A percentile compares a stretch with the other conserved stretches of the same genome.
Conservation (phyloP, 164 flowering plant genomes). For the Buxus sempervirens region DNA sequence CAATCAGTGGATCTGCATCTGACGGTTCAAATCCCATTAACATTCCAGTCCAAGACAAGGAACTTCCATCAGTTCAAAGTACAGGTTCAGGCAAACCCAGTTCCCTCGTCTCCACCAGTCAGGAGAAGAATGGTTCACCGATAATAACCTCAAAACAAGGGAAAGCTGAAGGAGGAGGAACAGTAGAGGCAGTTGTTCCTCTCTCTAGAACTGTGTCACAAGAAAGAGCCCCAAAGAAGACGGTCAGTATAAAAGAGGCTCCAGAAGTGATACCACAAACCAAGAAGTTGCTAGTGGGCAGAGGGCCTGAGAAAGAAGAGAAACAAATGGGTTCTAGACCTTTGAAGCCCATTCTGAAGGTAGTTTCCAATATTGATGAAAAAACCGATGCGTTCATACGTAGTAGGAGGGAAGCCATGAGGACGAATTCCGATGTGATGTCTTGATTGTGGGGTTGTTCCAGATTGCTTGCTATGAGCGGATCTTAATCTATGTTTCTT, state of each 20-base stretch:
- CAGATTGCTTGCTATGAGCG: neutral
- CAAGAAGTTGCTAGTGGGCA: neutral
- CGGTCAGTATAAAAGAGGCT: neutral
- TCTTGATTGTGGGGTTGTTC: neutral
- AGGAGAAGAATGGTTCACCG: no score
- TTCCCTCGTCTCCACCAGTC: no score
- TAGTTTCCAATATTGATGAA: slow-evolving; percentile 31
- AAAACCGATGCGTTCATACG: slow-evolving; percentile 34
- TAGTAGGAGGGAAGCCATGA: slow-evolving; percentile 31
- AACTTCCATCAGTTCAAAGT: no score
- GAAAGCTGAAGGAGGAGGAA: neutral
- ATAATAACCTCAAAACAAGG: no score
- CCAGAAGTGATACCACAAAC: neutral
- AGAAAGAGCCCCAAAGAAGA: slow-evolving; percentile 1
- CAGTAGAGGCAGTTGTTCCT: neutral
- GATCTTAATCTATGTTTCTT: neutral
- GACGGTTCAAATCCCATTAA: no score
- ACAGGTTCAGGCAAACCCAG: no score
- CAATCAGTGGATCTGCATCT: no score
- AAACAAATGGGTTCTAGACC: slow-evolving; percentile 9
- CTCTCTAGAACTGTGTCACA: neutral
- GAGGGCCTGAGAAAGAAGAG: neutral
- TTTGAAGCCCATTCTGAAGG: slow-evolving; percentile 15
- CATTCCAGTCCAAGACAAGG: no score
- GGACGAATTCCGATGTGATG: slow-evolving; percentile 2